These are phyloP conservation scores for Ganoderma sp. DNA, from an alignment of 1,284 basidiomycete species.

Conservation along the genomic window DNA sequence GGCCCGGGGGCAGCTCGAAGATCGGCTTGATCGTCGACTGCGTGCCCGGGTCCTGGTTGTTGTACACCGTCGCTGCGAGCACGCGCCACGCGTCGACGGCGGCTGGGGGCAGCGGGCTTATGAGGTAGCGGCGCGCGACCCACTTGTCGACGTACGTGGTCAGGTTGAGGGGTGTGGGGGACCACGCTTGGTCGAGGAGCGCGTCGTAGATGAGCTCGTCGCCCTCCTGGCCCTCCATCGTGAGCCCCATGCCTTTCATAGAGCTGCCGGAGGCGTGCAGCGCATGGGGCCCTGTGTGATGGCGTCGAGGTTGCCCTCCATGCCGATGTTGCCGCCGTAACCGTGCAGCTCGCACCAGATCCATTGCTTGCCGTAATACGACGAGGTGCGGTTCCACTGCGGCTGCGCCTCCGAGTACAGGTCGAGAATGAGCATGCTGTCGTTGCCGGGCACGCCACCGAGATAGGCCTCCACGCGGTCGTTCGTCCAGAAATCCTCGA, in stretches of 20 bases:
- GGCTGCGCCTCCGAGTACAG: conserved; percentile 49
- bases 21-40: conserved; percentile 51
- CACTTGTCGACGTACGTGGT: conserved; percentile 43
- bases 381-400: conserved; percentile 48
- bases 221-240: conserved; percentile 51
- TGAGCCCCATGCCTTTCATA: conserved; percentile 50
- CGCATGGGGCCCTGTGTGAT: conserved; percentile 45
- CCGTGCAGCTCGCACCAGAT: conserved; percentile 53
- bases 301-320: conserved; percentile 49
- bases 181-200: conserved; percentile 53
- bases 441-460: conserved; percentile 44
- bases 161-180: conserved; percentile 41
- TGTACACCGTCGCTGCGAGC: conserved; percentile 48
- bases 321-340: conserved; percentile 51
- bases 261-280: conserved; percentile 40
- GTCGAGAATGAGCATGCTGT: conserved; percentile 51
- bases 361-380: conserved; percentile 52
- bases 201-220: conserved; percentile 53
- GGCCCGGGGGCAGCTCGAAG: conserved; percentile 44
- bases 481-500: conserved; percentile 47
- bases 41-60: conserved; percentile 42
- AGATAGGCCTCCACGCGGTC: conserved; percentile 49
- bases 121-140: conserved; percentile 46
- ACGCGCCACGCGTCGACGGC: conserved; percentile 47
- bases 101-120: conserved; percentile 35